Conservation (phyloP, 768 basidiomycete genomes). For the Sporobolomyces pararoseus region DNA sequence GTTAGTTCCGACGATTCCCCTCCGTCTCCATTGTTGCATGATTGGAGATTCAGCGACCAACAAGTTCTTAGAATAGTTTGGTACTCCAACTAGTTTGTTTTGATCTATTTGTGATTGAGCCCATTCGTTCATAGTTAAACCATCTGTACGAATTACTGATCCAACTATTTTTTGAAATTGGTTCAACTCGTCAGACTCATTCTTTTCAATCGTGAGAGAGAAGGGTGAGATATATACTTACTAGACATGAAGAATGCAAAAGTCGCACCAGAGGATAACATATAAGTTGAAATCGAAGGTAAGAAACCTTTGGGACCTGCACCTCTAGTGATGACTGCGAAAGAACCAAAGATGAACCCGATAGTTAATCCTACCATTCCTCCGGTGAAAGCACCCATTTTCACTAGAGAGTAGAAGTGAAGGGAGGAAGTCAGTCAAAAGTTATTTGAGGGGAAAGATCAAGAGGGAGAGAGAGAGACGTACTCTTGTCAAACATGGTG, state of each 20-base stretch:
- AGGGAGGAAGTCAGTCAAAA: neutral
- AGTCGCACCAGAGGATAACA: slow-evolving; percentile 95
- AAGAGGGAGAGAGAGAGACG: neutral
- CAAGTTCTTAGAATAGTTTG: neutral
- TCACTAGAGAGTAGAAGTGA: slow-evolving; percentile 8
- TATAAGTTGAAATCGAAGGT: slow-evolving; percentile 92
- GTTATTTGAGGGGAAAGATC: neutral
- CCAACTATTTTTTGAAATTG: too few relatives aligned
- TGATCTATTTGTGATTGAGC: slow-evolving; percentile 30
- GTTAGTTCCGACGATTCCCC: neutral
- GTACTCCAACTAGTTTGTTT: slow-evolving; percentile 19
- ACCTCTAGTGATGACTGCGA: slow-evolving; percentile 70
- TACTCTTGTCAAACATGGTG: slow-evolving; percentile 13
- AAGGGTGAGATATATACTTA: slow-evolving; percentile 53
- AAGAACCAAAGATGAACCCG: slow-evolving; percentile 94
- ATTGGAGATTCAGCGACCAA: neutral
- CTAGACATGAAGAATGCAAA: slow-evolving; percentile 97
- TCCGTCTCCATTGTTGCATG: slow-evolving; percentile 12
- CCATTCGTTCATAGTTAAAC: slow-evolving; percentile 41
- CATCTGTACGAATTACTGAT: slow-evolving; percentile 41
- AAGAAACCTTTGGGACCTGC: slow-evolving; percentile 85
- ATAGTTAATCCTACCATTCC: slow-evolving; percentile 78
- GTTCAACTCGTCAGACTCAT: too few relatives aligned
- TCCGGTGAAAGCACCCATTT: slow-evolving; percentile 37
- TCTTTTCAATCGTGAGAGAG: too few relatives aligned